Evolutionary conservation across 2,329 filamentous ascomycete genomes (phyloP).

Genomic region (Chrysoporthe puriensis): DNA sequence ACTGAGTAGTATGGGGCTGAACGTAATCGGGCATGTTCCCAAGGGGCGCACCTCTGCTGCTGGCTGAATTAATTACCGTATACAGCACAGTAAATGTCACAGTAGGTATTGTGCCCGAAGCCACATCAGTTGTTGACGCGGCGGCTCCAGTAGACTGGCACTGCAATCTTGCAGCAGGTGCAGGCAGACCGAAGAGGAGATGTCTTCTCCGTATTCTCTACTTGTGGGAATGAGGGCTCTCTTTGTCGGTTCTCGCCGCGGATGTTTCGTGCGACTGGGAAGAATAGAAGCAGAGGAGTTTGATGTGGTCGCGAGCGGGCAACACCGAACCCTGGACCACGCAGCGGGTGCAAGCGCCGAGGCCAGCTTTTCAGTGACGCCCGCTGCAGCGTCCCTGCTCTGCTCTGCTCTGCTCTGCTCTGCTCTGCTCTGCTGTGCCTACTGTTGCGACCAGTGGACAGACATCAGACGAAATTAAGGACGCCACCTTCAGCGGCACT

Average conservation of each 20-base stretch:
- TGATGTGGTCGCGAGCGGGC: not conserved
- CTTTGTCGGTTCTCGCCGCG: not conserved
- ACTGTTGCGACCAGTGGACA: not conserved
- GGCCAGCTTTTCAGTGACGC: not conserved
- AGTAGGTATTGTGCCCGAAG: not conserved
- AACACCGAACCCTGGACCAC: conserved; percentile 6
- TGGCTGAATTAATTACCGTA: too few species aligned
- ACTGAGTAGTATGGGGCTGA: too few species aligned
- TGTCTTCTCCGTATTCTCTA: not conserved
- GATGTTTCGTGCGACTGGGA: not conserved
- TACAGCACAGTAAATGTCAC: not conserved
- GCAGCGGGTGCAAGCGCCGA: not conserved
- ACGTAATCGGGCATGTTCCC: too few species aligned
- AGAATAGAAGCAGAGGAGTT: not conserved
- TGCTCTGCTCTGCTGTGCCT: not conserved
- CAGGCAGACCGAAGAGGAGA: not conserved
- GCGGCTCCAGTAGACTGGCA: not conserved
- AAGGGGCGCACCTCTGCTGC: too few species aligned
- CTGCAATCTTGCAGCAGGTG: not conserved
- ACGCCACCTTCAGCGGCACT: not conserved
- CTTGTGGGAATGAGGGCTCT: not conserved
- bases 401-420: not conserved
- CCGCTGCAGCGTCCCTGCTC: not conserved
- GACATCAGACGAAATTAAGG: not conserved
- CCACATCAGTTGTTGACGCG: not conserved